A percentile compares a stretch with the other conserved stretches of the same genome.
Evolutionary conservation across 208 protist species (phyloP).

Genomic region (Balamuthia mandrillaris): DNA sequence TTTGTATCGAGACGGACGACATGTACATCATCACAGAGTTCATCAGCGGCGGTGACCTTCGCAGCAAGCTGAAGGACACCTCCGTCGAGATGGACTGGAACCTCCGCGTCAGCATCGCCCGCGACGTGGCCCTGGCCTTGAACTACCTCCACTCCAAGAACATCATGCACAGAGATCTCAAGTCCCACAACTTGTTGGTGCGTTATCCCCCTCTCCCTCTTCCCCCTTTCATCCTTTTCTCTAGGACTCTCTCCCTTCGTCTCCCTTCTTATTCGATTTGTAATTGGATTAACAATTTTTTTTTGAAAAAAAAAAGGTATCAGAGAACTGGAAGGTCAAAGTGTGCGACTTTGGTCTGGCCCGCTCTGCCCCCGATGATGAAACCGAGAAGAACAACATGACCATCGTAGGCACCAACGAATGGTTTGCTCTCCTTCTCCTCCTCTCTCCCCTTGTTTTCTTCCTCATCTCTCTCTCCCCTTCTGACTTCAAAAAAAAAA

Average conservation of each 20-base stretch:
- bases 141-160: slow-evolving; percentile 40
- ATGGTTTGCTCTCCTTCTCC: neutral
- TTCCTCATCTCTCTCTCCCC: no score
- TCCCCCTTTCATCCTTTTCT: neutral
- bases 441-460: neutral
- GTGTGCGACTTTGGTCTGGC: slow-evolving; percentile 63
- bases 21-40: slow-evolving; percentile 62
- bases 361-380: slow-evolving; percentile 24
- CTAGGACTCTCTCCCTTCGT: neutral
- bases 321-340: slow-evolving; percentile 31
- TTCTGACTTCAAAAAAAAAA: no score
- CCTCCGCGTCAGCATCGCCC: neutral
- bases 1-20: slow-evolving; percentile 30
- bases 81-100: slow-evolving; percentile 37
- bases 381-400: slow-evolving; percentile 39
- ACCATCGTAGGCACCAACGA: slow-evolving; percentile 54
- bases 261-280: neutral
- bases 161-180: slow-evolving; percentile 39
- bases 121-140: slow-evolving; percentile 26
- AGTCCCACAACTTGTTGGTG: slow-evolving; percentile 37
- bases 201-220: neutral
- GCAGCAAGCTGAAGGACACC: slow-evolving; percentile 37
- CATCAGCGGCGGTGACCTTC: slow-evolving; percentile 35
- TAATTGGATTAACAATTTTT: neutral
- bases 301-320: no score